These are phyloP conservation scores for Macrophomina phaseolina DNA, from an alignment of 2,329 filamentous ascomycete species.

Conservation along the genomic window DNA sequence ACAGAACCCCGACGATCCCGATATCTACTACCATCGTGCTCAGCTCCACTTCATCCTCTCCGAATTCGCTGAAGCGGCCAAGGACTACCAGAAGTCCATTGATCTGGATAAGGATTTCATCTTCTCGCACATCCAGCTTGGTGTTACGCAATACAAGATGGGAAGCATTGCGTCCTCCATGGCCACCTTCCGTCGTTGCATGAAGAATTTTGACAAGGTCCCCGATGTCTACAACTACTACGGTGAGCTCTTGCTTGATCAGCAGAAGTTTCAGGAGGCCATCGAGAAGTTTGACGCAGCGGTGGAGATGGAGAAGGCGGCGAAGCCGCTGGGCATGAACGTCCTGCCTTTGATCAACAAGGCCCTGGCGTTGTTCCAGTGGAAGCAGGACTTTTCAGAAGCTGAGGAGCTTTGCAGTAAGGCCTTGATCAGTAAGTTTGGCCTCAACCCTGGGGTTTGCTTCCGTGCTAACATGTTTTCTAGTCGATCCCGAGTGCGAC, in stretches of 20 bases:
- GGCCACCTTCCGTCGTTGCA: conserved; percentile 95
- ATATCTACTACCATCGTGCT: conserved; percentile 98
- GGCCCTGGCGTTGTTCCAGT: conserved; percentile 94
- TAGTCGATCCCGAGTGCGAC: conserved; percentile 94
- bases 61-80: conserved; percentile 90
- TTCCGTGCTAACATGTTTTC: conserved; percentile 7
- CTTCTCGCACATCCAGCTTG: conserved; percentile 98
- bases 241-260: conserved; percentile 93
- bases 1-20: conserved; percentile 87
- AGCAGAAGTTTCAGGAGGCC: conserved; percentile 92
- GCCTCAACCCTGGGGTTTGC: not conserved
- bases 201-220: conserved; percentile 97
- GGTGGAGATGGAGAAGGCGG: conserved; percentile 97
- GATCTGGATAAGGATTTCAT: conserved; percentile 96
- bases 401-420: conserved; percentile 97
- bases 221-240: conserved; percentile 99
- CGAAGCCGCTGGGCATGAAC: conserved; percentile 94
- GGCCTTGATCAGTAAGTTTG: conserved; percentile 85
- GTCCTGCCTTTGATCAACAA: conserved; percentile 98
- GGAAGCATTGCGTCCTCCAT: conserved; percentile 96
- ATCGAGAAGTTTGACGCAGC: conserved; percentile 98
- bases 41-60: conserved; percentile 98
- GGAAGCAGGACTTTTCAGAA: conserved; percentile 95
- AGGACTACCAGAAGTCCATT: conserved; percentile 99
- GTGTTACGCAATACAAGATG: conserved; percentile 99